Base-by-base conservation (phyloP, 1,284 basidiomycete species). In the Porogramme epimiltina region DNA sequence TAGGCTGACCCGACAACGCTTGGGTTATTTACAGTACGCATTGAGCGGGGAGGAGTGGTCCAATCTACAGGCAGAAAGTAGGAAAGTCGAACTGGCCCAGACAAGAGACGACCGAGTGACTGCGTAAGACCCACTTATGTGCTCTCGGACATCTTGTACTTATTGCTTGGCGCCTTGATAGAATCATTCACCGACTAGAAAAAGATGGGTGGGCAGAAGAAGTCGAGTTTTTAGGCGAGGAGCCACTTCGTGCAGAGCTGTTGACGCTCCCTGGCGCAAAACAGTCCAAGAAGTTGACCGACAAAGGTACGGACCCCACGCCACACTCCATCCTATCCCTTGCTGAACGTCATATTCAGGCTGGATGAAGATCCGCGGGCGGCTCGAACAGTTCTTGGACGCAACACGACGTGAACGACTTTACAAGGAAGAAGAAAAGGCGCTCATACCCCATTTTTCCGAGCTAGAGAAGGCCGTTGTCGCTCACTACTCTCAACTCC, bases 401-500 rank as follows among this genome's bases (percentile, higher is more conserved):
- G 4, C 38, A 10, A 51, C 22, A 1, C 46, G 41, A 4, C 6
- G 22, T 13, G 2, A 34, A 3, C 50, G 50, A 3, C 43, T 47
- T 0, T 3, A 19, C 2, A 13, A 9, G 0, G 50, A 56, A 22
- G 19, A n/a, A 10, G 13, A 19, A 5, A 26, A 16, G 4, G 39
- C 22, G 10, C 16, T 56, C 25, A 13, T 20, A 3, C 3, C 18
- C 2, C 54, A 50, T 4, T 36, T 49, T 3, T 16, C 11, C 18
- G 34, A 34, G 15, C 47, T 56, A n/a, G 40, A 44, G 3, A 13
- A 20, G 4, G 50, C 50, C 0, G 45, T 55, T 22, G 10, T 18
- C 1, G 42, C 15, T 1, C 41, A 49, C 23, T 55, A 46, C 47
- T 34, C 39, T 22, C 4, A 5, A 15, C 20, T 47, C 5, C 54